Evolutionary conservation across 169 alveolate genomes (phyloP).

Genomic region (Cryptosporidium xiaoi): DNA sequence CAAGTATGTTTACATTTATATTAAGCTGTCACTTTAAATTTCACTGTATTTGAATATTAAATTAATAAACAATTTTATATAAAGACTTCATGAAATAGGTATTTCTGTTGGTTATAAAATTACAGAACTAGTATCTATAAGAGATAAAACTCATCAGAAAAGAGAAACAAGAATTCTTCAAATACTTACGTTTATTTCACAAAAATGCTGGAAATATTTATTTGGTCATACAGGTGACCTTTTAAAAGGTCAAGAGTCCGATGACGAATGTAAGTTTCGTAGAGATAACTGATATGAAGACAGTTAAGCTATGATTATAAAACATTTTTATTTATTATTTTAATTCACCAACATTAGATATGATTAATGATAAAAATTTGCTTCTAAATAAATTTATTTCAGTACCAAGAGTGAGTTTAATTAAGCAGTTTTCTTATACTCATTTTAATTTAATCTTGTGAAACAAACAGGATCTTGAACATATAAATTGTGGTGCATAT

Average conservation of each 20-base stretch:
- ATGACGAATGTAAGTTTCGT: slow-evolving; percentile 79
- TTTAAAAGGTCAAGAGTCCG: slow-evolving; percentile 83
- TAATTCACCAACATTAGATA: slow-evolving; percentile 62
- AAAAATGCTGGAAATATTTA: slow-evolving; percentile 81
- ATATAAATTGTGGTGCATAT: slow-evolving; percentile 84
- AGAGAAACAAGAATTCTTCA: slow-evolving; percentile 80
- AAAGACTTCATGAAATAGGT: slow-evolving; percentile 84
- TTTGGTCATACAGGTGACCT: slow-evolving; percentile 85
- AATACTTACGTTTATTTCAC: slow-evolving; percentile 82
- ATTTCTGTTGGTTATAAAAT: slow-evolving; percentile 82
- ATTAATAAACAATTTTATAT: too few relatives aligned
- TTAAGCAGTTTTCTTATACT: too few relatives aligned
- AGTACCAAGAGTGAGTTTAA: slow-evolving; percentile 78
- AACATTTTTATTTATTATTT: background rate
- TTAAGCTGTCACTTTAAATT: background rate
- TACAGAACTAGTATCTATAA: slow-evolving; percentile 77
- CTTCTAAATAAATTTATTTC: slow-evolving; percentile 80
- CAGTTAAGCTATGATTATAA: too few relatives aligned
- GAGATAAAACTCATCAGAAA: slow-evolving; percentile 79
- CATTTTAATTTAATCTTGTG: background rate
- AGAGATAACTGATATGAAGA: too few relatives aligned
- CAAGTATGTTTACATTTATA: slow-evolving; percentile 56
- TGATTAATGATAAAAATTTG: slow-evolving; percentile 83
- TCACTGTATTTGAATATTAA: background rate
- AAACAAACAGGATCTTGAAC: slow-evolving; percentile 78